These are phyloP conservation scores for Globisporangium nunn DNA, from an alignment of 352 stramenopile genomes.

Conservation along the genomic window DNA sequence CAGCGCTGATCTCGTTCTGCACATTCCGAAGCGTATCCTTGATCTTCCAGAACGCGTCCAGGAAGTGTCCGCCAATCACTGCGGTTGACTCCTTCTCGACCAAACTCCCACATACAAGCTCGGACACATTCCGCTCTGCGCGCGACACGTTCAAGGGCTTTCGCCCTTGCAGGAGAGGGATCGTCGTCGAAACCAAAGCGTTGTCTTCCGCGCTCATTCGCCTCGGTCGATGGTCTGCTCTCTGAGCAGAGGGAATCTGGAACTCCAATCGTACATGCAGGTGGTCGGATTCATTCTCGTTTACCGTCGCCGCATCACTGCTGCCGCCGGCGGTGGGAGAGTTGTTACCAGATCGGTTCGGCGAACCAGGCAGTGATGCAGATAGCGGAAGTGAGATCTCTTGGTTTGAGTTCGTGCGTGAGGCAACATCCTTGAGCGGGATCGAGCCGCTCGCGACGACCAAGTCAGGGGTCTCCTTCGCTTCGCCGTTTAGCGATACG, in stretches of 20 bases:
- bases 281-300: slow-evolving; percentile 24
- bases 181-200: background rate
- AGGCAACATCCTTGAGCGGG: slow-evolving; percentile 29
- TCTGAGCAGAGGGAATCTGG: slow-evolving; percentile 1
- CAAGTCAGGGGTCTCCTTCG: slow-evolving; percentile 58
- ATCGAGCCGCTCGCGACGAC: slow-evolving; percentile 50
- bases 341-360: background rate
- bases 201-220: slow-evolving; percentile 6
- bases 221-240: background rate
- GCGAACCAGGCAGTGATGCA: slow-evolving; percentile 19
- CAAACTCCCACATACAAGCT: slow-evolving; percentile 63
- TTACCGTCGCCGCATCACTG: background rate
- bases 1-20: slow-evolving; percentile 65
- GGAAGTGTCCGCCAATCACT: slow-evolving; percentile 58
- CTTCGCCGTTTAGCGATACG: slow-evolving; percentile 58
- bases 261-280: slow-evolving; percentile 55
- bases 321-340: background rate
- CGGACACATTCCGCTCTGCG: slow-evolving; percentile 56
- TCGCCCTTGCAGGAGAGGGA: slow-evolving; percentile 2
- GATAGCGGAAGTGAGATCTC: slow-evolving; percentile 32
- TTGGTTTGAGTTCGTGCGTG: slow-evolving; percentile 21
- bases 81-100: slow-evolving; percentile 62
- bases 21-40: slow-evolving; percentile 76
- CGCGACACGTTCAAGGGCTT: slow-evolving; percentile 18
- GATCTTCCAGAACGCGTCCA: slow-evolving; percentile 79